A percentile compares a stretch with the other conserved stretches of the same genome.
phyloP scores from a whole-genome alignment of 2,329 filamentous ascomycete genomes.

The Albifimbria verrucaria region DNA sequence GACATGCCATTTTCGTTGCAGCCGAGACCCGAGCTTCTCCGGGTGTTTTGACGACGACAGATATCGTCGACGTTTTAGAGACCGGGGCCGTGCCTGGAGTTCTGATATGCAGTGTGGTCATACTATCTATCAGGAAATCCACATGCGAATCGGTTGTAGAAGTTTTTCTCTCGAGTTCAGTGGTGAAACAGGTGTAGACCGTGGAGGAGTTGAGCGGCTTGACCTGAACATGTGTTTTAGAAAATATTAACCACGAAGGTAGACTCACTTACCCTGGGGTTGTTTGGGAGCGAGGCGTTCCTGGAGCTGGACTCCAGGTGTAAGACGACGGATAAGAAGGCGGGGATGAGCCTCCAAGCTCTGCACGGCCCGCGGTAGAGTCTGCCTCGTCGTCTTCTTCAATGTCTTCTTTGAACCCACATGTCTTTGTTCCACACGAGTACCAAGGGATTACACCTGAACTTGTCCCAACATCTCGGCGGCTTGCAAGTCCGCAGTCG shows the following conservation, averaged over 20 bases:
- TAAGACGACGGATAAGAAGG: not conserved
- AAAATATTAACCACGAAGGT: not conserved
- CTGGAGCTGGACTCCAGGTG: too few relatives aligned
- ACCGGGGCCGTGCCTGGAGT: not conserved
- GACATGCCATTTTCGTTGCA: not conserved
- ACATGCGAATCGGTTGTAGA: not conserved
- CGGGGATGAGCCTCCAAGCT: not conserved
- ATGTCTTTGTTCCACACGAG: not conserved
- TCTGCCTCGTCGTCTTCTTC: not conserved
- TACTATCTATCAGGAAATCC: not conserved
- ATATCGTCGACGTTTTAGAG: not conserved
- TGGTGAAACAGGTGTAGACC: not conserved
- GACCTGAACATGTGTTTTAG: not conserved
- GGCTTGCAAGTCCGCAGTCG: not conserved
- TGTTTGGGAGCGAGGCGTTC: not conserved
- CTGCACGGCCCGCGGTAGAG: not conserved
- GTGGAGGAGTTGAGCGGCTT: not conserved
- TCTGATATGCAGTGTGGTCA: not conserved
- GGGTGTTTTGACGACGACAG: not conserved
- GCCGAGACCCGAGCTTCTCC: not conserved
- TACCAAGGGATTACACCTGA: not conserved
- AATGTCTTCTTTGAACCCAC: not conserved
- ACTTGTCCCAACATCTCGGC: not conserved
- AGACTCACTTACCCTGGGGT: not conserved
- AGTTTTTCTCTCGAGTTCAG: not conserved